These are phyloP conservation scores for Populus hybrid DNA, from an alignment of 441 rosid species.

Conservation along the genomic window DNA sequence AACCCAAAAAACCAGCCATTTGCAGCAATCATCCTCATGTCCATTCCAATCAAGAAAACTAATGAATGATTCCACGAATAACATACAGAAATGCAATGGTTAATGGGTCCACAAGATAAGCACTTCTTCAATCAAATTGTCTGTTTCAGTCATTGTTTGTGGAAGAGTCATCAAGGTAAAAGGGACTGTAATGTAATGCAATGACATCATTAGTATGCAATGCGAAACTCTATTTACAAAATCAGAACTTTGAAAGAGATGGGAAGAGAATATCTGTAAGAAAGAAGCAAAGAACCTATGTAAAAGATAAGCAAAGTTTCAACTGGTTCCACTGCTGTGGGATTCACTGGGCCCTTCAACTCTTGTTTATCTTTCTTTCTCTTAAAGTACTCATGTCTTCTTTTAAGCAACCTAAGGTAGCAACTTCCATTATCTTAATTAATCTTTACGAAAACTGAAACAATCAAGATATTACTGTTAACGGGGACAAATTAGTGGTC, in stretches of 20 bases:
- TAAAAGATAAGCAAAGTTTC: conserved; percentile 14
- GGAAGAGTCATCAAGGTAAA: not conserved
- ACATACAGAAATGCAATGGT: conserved; percentile 10
- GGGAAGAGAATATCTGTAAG: conserved; percentile 11
- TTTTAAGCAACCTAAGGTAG: conserved; percentile 11
- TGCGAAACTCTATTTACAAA: not conserved
- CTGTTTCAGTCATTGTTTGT: conserved; percentile 11
- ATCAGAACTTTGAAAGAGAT: conserved; percentile 3
- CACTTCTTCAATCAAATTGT: conserved; percentile 20
- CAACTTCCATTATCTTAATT: conserved; percentile 13
- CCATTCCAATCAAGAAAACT: conserved; percentile 20
- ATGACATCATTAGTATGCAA: not conserved
- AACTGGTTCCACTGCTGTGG: conserved; percentile 11
- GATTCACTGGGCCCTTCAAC: conserved; percentile 8
- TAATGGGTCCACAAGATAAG: conserved; percentile 30
- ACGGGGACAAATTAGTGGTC: conserved; percentile 6
- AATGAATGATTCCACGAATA: conserved; percentile 23
- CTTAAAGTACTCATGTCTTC: not conserved
- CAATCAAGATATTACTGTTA: not conserved
- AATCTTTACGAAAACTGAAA: conserved; percentile 6
- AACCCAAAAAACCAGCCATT: conserved; percentile 16
- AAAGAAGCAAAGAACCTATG: conserved; percentile 17
- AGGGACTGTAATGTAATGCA: not conserved
- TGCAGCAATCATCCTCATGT: conserved; percentile 27
- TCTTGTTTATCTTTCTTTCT: conserved; percentile 13